Base-by-base conservation (phyloP, 768 basidiomycete genomes). In the Serpula lacrymans region DNA sequence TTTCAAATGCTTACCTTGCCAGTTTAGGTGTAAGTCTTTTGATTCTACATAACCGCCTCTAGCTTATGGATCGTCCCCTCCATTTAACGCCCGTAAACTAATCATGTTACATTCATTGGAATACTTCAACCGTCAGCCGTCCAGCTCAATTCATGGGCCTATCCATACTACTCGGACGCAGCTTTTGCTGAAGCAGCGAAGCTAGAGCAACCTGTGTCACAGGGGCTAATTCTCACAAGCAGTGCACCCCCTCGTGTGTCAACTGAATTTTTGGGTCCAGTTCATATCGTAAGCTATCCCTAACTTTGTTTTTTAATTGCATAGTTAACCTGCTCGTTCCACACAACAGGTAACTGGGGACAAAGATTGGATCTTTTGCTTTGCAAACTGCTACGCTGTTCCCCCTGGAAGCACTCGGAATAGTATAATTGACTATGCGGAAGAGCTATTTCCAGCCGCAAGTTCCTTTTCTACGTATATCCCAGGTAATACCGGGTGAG, bases 91-190 rank as follows among this genome's bases (percentile, higher is more conserved):
- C n/a, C n/a, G n/a, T n/a, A n/a, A n/a, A n/a, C 27, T 29, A 29
- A 9, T 9, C 27, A 29, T 29, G 10, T 29, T 9, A 9, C 27
- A 29, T 9, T 29, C 10, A 29, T n/a, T 29, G 27, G 14, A 16
- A 16, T 29, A 3, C 34, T 21, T n/a, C 13, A 37, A 32, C 40
- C 41, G 13, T 35, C 36, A 23, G 28, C 41, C 5, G 24, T 39
- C 25, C 48, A 50, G 41, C 31, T 50, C 31, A 32, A 47, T 25
- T 50, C 39, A 37, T 44, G 32, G 20, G 42, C 46, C 41, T 47
- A 29, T 30, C 48, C 48, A 2, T 43, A 39, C 45, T 50, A 35
- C 42, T 34, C 46, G 26, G 27, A 47, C 14, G 38, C 29, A 21
- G 41, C 41, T 10, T 34, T 40, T 37, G 28, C 25, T 13, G 27